These are phyloP conservation scores for Plantago elongata DNA, from an alignment of 257 asterid species.

Conservation along the genomic window DNA sequence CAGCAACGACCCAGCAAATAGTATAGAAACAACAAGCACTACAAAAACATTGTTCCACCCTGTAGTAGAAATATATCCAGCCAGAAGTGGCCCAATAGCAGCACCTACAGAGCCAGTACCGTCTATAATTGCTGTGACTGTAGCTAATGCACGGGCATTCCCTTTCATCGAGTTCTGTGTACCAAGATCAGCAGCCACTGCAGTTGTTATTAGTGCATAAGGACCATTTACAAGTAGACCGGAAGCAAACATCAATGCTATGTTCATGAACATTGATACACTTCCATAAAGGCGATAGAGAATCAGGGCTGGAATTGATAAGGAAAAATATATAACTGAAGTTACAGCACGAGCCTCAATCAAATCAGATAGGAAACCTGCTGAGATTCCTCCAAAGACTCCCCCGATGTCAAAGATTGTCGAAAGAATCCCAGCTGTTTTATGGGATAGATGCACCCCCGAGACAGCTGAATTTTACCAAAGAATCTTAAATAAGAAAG, in stretches of 20 bases:
- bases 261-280: conserved; percentile 57
- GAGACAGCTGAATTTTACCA: conserved; percentile 61
- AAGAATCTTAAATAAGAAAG: neutral
- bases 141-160: conserved; percentile 80
- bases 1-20: conserved; percentile 50
- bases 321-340: conserved; percentile 47
- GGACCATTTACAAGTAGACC: conserved; percentile 91
- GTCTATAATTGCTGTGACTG: conserved; percentile 88
- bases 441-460: conserved; percentile 68
- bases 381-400: conserved; percentile 77
- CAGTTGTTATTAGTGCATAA: conserved; percentile 83
- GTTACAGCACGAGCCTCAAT: conserved; percentile 86
- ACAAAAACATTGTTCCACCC: conserved; percentile 92
- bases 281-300: conserved; percentile 70
- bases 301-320: conserved; percentile 73
- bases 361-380: conserved; percentile 68
- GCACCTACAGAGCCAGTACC: conserved; percentile 98
- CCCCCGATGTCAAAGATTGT: conserved; percentile 89
- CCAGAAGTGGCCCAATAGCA: conserved; percentile 88
- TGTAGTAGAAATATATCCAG: conserved; percentile 83
- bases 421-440: conserved; percentile 82
- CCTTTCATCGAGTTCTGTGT: conserved; percentile 57
- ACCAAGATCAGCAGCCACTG: conserved; percentile 96
- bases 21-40: conserved; percentile 63
- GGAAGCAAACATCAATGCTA: conserved; percentile 52